These are phyloP conservation scores for Zostera marina DNA, from an alignment of 116 monocot genomes.

Conservation along the genomic window DNA sequence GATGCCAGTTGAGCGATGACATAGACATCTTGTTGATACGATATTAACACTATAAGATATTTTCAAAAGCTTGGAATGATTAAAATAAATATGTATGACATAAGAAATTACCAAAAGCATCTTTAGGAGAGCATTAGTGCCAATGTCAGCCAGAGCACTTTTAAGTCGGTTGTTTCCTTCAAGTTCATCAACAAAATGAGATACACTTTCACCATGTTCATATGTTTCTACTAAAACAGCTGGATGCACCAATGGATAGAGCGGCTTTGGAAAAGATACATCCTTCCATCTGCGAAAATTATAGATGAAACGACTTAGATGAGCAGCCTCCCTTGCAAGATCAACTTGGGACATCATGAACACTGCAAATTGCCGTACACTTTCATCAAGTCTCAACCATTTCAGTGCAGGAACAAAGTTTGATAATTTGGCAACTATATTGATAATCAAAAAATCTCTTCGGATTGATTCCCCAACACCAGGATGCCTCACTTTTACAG, in stretches of 20 bases:
- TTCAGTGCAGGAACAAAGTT: conserved; percentile 52
- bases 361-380: conserved; percentile 68
- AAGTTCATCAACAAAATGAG: conserved; percentile 48
- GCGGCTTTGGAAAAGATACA: conserved; percentile 87
- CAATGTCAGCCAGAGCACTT: conserved; percentile 73
- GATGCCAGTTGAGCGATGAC: no score
- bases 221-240: conserved; percentile 87
- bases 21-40: no score
- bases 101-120: conserved; percentile 70
- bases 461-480: conserved; percentile 62
- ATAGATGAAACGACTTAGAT: conserved; percentile 74
- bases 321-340: conserved; percentile 74
- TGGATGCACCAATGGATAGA: conserved; percentile 94
- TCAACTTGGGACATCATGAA: conserved; percentile 97
- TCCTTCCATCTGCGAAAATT: conserved; percentile 77
- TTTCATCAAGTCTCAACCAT: conserved; percentile 89
- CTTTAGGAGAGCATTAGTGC: conserved; percentile 86
- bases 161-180: conserved; percentile 41
- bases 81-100: background rate
- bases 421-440: conserved; percentile 51
- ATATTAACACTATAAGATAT: no score
- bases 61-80: background rate
- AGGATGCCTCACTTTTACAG: conserved; percentile 93
- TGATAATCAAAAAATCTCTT: conserved; percentile 69
- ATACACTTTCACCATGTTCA: conserved; percentile 74